Evolutionary conservation across 2,329 filamentous ascomycete genomes (phyloP).

Genomic region (Diatrype stigma): DNA sequence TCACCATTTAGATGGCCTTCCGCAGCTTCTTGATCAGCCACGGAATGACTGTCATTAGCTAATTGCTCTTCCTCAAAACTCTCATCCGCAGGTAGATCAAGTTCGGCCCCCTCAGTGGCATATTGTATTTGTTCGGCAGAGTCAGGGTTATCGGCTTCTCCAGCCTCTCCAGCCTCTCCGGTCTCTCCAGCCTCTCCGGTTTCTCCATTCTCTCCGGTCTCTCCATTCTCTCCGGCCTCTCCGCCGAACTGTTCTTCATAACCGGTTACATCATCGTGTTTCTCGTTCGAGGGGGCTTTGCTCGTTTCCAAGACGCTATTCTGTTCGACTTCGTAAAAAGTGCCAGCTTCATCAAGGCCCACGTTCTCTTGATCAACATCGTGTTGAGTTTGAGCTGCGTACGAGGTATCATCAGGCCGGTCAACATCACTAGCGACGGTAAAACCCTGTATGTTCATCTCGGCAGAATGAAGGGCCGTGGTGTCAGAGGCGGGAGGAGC

Average conservation of each 20-base stretch:
- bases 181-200: not conserved
- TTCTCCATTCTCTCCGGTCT: not conserved
- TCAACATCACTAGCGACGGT: not conserved
- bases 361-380: not conserved
- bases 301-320: not conserved
- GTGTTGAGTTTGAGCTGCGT: not conserved
- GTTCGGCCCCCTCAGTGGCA: constrained; percentile 5
- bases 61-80: constrained; percentile 1
- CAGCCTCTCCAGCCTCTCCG: not conserved
- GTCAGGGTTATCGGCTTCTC: constrained; percentile 3
- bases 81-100: constrained; percentile 4
- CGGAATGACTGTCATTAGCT: constrained; percentile 1
- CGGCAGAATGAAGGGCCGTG: not conserved
- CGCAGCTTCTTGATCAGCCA: constrained; percentile 2
- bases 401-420: not conserved
- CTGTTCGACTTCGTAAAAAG: not conserved
- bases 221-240: not conserved
- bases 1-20: constrained; percentile 18
- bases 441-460: not conserved
- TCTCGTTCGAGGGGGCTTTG: not conserved
- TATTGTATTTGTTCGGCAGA: constrained; percentile 1
- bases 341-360: not conserved
- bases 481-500: constrained; percentile 4
- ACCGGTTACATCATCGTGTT: not conserved
- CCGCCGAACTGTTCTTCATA: not conserved